Percentiles rank a stretch among this genome's conserved stretches.
phyloP scores from a whole-genome alignment of 176 grass and related monocot genomes.

The Ampelocalamus luodianensis region DNA sequence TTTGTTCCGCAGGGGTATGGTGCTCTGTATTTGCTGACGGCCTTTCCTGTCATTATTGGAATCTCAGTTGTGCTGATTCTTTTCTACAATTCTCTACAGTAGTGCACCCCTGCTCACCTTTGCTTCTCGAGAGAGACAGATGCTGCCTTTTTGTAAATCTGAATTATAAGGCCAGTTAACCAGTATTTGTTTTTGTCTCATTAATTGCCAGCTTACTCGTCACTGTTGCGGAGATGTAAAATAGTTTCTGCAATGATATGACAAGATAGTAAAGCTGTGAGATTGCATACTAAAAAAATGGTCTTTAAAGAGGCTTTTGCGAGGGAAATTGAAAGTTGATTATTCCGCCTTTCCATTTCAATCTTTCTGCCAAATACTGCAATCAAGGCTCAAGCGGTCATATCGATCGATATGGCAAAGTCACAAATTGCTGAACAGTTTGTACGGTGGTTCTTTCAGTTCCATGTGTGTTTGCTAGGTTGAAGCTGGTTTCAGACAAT shows the following conservation, averaged over 20 bases:
- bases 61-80: slow-evolving; percentile 87
- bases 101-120: slow-evolving; percentile 23
- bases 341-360: background rate
- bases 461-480: background rate
- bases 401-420: background rate
- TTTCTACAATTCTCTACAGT: slow-evolving; percentile 97
- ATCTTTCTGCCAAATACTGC: background rate
- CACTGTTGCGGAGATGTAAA: background rate
- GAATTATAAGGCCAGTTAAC: background rate
- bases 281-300: slow-evolving; percentile 14
- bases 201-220: background rate
- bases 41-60: slow-evolving; percentile 78
- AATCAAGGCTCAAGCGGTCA: background rate
- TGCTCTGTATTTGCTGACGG: slow-evolving; percentile 90
- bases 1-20: slow-evolving; percentile 77
- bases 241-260: slow-evolving; percentile 14
- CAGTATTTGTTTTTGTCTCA: background rate
- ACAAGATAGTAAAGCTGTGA: slow-evolving; percentile 16
- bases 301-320: background rate
- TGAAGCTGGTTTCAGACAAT: background rate
- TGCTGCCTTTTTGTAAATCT: slow-evolving; percentile 40
- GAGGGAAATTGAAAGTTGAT: background rate
- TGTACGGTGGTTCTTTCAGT: background rate
- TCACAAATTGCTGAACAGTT: background rate
- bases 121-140: slow-evolving; percentile 23